Base-by-base conservation (phyloP, 2,329 filamentous ascomycete genomes). In the Karstenula rhodostoma region DNA sequence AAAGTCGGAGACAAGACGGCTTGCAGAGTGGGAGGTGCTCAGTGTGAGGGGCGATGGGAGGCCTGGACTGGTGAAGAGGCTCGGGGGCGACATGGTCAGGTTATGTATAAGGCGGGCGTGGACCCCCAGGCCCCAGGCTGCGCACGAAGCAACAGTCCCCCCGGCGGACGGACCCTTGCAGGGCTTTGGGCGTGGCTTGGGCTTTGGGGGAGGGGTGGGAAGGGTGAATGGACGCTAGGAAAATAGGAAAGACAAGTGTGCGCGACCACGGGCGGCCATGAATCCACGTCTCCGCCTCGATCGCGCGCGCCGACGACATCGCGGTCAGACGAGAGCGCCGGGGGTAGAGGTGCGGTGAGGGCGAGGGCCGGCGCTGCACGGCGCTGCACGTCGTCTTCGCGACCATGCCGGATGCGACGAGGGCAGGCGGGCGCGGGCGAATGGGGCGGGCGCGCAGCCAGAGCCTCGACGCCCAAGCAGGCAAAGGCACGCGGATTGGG, bases 301-400 rank as follows among this genome's bases (percentile, higher is more conserved):
- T 78, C 74, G 76, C 76, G 74, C 74, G 74, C 76, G 60, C 76
- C 76, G 75, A 71, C 67, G 66, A 66, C 68, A 63, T 61, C 61
- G 63, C 66, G 68, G 72, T 74, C 67, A 72, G 70, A 72, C 68
- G 63, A 65, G 64, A 54, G 49, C 59, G 60, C 59, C 62, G n/a
- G n/a, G n/a, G n/a, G n/a, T n/a, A 63, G 69, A 70, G 67, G 70
- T 69, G 75, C 74, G 76, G 74, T 77, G 76, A 74, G 69, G 57
- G 68, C 67, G 67, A 70, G 65, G 69, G 65, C 69, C 64, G 64
- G 59, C 47, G 52, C 58, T 62, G 66, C 66, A 64, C 64, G 61
- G 53, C 53, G 63, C 64, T 64, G 65, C 64, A 61, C 44, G 59
- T 59, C 58, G 60, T 56, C 64, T 56, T 53, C 47, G 66, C 59